Conservation (phyloP, 352 stramenopile species). For the Thalassiosira mediterranea region DNA sequence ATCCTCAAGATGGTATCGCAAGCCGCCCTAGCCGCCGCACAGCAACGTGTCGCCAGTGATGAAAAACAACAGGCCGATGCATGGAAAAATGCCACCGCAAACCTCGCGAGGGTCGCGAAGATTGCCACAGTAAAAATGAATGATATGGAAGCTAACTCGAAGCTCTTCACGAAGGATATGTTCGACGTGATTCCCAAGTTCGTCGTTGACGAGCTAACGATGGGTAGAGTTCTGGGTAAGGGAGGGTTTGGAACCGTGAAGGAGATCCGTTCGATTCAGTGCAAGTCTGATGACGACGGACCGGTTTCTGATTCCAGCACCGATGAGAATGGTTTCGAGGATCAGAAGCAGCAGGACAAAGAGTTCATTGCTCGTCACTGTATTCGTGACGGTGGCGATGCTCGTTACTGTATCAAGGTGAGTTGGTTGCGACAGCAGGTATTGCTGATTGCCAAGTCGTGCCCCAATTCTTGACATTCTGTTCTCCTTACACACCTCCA, state of each 20-base stretch:
- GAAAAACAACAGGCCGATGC: neutral
- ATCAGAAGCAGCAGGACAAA: conserved; percentile 39
- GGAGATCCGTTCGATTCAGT: conserved; percentile 73
- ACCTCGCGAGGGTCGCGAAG: neutral
- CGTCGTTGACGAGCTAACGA: conserved; percentile 50
- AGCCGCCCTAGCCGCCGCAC: neutral
- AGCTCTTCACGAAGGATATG: neutral
- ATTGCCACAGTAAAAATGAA: neutral
- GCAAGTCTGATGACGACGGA: conserved; percentile 25
- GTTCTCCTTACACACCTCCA: too few relatives aligned
- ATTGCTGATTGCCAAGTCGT: too few relatives aligned
- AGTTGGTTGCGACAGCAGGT: too few relatives aligned
- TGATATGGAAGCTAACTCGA: neutral
- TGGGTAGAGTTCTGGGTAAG: conserved; percentile 71
- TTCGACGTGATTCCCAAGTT: conserved; percentile 9
- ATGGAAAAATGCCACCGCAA: neutral
- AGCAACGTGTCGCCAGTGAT: neutral
- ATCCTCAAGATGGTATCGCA: neutral
- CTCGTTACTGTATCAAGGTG: conserved; percentile 46
- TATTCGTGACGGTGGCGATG: conserved; percentile 35
- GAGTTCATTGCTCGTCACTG: conserved; percentile 48
- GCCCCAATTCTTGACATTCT: too few relatives aligned
- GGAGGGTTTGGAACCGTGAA: conserved; percentile 81
- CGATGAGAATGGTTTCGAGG: conserved; percentile 6
- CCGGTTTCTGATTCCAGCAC: neutral